Percentiles rank a stretch among this genome's conserved stretches.
Conservation (phyloP, 129 eudicot genomes). For the sunflower (Helianthus annuus) region HanXRQr2.0-SUNRISE NC_035440.2:24584011-24584510, state of each 20-base stretch:
- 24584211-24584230: neutral
- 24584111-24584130: constrained; percentile 98
- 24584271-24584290: constrained; percentile 46
- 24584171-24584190: constrained; percentile 58
- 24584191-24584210: neutral
- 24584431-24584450: neutral
- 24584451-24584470: neutral
- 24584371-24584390: constrained; percentile 15
- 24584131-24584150: constrained; percentile 96
- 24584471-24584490: neutral
- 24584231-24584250: neutral
- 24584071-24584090: neutral
- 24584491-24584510: too few relatives aligned
- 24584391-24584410: neutral
- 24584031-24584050: neutral
- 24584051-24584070: neutral
- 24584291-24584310: constrained; percentile 64
- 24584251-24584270: neutral
- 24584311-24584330: constrained; percentile 93
- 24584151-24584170: constrained; percentile 86
- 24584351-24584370: constrained; percentile 83
- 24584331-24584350: constrained; percentile 72
- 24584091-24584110: constrained; percentile 86
- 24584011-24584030: constrained; percentile 4
- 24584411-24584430: constrained; percentile 4